Evolutionary conservation across 2,329 filamentous ascomycete genomes (phyloP), one percentile per base, ranked within the genome.

Genomic region (Aspergillus ustus): DNA sequence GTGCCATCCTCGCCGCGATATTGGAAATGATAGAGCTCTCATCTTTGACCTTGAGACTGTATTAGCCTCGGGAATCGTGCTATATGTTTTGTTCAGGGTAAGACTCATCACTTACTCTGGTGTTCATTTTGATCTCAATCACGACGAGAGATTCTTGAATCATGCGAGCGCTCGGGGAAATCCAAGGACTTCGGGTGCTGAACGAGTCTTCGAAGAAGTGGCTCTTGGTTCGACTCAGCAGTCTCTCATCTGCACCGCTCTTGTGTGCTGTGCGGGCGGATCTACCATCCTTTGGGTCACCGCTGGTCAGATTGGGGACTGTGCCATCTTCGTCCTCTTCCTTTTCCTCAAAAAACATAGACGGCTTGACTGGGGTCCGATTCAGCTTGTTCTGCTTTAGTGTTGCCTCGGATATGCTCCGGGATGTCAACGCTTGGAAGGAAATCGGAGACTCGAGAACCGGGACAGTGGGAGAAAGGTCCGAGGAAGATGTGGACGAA

Each of bases 11-110:
- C 66, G 88, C 85, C 3, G 90, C 89, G 19, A 96, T 82, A 70
- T 91, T 87, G 11, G 87, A 90, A 53, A 93, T 87, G 66, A 95
- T 86, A 8, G 88, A 89, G 69, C 93, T 89, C 72, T 94, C 90
- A 66, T 89, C 85, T 70, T 93, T 86, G 87, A 93, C 67, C 70
- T 75, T 62, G 13, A 45, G 20, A 19, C 8, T 11, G 25, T 22
- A 58, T 76, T 60, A 75, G 65, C 54, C 8, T 17, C 11, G 19
- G 52, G 7, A 34, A 44, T 20, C 29, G 25, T 40, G 31, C 29
- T 37, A 37, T 22, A 43, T 28, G 25, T 31, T 11, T 15, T 9
- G 28, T 7, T 20, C n/a, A 46, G 22, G 44, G n/a, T 17, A n/a
- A 19, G 25, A 28, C 2, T 11, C n/a, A 19, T 28, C 8, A 29